phyloP scores from a whole-genome alignment of 2,329 filamentous ascomycete species.

The Penicillium palitans region DNA sequence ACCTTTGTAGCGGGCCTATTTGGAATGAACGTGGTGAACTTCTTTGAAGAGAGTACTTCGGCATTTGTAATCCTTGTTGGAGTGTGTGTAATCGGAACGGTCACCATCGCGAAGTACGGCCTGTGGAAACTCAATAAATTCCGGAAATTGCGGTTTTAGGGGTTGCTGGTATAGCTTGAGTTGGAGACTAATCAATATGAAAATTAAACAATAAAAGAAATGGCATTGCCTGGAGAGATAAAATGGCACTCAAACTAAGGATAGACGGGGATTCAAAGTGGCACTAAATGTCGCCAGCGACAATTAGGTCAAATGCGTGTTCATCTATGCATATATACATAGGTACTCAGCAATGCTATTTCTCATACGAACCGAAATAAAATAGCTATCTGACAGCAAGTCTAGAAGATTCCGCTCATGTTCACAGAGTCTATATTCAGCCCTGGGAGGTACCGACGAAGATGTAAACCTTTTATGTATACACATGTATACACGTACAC shows the following conservation, averaged over 20 bases:
- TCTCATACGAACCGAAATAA: too few relatives aligned
- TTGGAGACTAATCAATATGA: too few relatives aligned
- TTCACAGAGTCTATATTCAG: too few relatives aligned
- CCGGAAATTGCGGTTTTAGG: conserved; percentile 23
- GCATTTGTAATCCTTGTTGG: conserved; percentile 29
- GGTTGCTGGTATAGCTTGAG: not conserved
- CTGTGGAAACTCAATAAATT: conserved; percentile 27
- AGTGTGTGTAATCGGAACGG: conserved; percentile 24
- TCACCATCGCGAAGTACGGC: conserved; percentile 28
- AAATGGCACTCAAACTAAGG: not conserved
- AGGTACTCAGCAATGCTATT: too few relatives aligned
- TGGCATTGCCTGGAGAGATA: not conserved
- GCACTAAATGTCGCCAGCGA: not conserved
- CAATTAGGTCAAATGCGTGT: not conserved
- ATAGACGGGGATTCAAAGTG: not conserved
- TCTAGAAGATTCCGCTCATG: too few relatives aligned
- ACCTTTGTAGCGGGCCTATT: conserved; percentile 40
- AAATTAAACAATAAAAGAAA: not conserved
- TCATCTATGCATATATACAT: not conserved
- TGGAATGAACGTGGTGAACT: conserved; percentile 43
- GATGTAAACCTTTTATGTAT: too few relatives aligned
- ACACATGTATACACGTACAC: too few relatives aligned
- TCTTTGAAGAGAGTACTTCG: conserved; percentile 34
- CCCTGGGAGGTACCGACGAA: too few relatives aligned
- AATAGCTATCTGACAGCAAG: too few relatives aligned